Evolutionary conservation across 257 asterid genomes (phyloP), one percentile per base, ranked within the genome.

Genomic region (Nicotiana knightiana): DNA sequence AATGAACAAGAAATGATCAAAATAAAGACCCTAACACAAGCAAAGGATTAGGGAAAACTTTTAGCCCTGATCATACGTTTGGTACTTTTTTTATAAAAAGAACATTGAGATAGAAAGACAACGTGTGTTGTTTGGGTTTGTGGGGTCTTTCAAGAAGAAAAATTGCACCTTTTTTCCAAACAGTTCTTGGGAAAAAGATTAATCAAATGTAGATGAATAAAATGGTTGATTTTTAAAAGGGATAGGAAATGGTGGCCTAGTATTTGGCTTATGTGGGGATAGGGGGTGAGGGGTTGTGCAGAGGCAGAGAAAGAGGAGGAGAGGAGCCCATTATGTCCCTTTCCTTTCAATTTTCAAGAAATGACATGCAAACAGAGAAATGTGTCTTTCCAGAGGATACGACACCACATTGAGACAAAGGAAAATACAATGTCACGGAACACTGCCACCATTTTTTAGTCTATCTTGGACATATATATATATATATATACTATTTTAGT

Each of bases 91-190:
- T 76, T 61, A 63, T 85, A 57, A 77, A 62, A 48, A 67, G 24
- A 84, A 80, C 82, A 80, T 68, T 43, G 13, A 18, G 77, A 68
- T 39, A 80, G 79, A 75, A 43, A 46, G 83, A 81, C 28, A 85
- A 66, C 82, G 75, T 81, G 82, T 43, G 75, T 53, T 80, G 88
- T 82, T 79, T 70, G 85, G 80, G 76, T 63, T 84, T 84, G 85
- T 84, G 84, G 86, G 89, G 85, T 57, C 88, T 77, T 16, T 35
- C 62, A 26, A 73, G 67, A 77, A 63, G 81, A 83, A 51, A 82
- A 70, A 48, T 51, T 30, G 35, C 18, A 70, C 78, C 53, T 67
- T 65, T 79, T 32, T 71, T 76, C 59, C 9, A 55, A 82, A 79
- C 35, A 32, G 67, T 71, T 17, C 30, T 54, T 57, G 43, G 24